Conservation (phyloP, 2,329 filamentous ascomycete genomes). For the Fusarium hostae region DNA sequence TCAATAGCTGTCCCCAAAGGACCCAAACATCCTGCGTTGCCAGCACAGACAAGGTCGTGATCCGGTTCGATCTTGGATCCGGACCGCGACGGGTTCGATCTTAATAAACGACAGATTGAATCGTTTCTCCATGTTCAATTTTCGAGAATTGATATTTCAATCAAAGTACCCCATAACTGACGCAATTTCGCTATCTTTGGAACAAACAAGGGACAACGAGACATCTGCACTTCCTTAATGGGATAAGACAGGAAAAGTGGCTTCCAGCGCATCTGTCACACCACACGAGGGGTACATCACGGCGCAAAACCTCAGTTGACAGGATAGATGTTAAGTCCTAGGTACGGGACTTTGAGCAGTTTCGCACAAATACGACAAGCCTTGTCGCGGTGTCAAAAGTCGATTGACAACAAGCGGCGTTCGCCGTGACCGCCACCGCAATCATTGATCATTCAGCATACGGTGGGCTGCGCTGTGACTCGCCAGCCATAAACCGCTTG, state of each 20-base stretch:
- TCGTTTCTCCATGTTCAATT: conserved; percentile 29
- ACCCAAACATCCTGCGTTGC: conserved; percentile 10
- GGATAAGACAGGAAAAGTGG: conserved; percentile 36
- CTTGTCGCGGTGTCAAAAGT: not conserved
- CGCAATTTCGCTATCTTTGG: conserved; percentile 36
- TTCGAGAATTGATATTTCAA: conserved; percentile 30
- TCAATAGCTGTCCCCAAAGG: conserved; percentile 10
- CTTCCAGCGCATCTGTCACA: conserved; percentile 40
- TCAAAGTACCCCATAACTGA: conserved; percentile 32
- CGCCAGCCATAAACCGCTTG: conserved; percentile 36
- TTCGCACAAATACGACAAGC: not conserved
- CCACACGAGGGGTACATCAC: conserved; percentile 34
- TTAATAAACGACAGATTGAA: conserved; percentile 43
- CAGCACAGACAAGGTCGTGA: conserved; percentile 33
- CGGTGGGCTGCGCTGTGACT: conserved; percentile 36
- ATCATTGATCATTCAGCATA: conserved; percentile 29
- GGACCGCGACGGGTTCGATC: conserved; percentile 31
- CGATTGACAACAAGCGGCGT: conserved; percentile 26
- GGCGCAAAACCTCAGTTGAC: conserved; percentile 14
- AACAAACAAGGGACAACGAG: conserved; percentile 30
- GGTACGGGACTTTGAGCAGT: conserved; percentile 7
- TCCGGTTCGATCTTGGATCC: conserved; percentile 25
- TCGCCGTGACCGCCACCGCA: conserved; percentile 21
- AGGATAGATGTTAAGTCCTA: conserved; percentile 19
- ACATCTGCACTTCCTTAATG: conserved; percentile 36